A percentile compares a stretch with the other conserved stretches of the same genome.
These are phyloP conservation scores for Phylloporus rhodoxanthus DNA, from an alignment of 768 basidiomycete species.

Conservation along the genomic window DNA sequence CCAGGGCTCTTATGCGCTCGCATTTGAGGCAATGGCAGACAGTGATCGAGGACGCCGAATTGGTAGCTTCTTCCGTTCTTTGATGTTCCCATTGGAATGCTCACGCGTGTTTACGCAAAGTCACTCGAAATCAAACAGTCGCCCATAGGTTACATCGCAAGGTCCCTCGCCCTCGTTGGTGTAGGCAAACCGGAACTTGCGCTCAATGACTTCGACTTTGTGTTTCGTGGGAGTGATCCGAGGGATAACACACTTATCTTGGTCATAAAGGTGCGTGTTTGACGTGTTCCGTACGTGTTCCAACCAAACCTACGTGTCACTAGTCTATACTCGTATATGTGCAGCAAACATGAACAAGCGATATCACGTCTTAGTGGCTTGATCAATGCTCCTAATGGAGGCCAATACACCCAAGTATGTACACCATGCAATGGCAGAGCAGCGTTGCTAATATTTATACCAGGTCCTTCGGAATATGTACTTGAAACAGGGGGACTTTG, in stretches of 20 bases:
- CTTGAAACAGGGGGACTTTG: too few species aligned
- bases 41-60: background rate
- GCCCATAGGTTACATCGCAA: background rate
- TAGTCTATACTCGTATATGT: background rate
- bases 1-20: background rate
- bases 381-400: background rate
- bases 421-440: too few species aligned
- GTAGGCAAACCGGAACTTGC: background rate
- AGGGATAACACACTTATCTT: background rate
- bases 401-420: too few species aligned
- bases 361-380: background rate
- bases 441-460: too few species aligned
- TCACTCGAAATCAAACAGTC: background rate
- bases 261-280: background rate
- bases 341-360: background rate
- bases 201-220: background rate
- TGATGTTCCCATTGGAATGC: background rate
- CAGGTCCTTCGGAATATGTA: too few species aligned
- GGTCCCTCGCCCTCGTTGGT: background rate
- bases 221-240: background rate
- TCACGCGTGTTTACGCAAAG: background rate
- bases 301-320: background rate
- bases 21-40: background rate
- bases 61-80: background rate
- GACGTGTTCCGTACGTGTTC: background rate